A percentile compares a stretch with the other conserved stretches of the same genome.
Evolutionary conservation across 805 yeast species (phyloP).

Genomic region (Kodamaea restingae): DNA sequence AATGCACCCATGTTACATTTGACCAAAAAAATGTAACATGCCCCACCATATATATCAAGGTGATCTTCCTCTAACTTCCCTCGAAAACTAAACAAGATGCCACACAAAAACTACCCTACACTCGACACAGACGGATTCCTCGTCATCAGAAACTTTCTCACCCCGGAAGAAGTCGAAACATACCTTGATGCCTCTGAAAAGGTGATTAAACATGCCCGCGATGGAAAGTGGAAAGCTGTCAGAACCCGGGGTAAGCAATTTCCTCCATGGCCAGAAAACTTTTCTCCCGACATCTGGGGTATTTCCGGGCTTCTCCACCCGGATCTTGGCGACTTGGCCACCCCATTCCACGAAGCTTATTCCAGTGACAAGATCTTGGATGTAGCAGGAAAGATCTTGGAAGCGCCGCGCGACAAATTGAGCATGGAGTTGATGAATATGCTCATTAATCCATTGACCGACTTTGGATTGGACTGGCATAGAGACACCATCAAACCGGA

Average conservation of each 20-base stretch:
- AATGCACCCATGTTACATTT: neutral
- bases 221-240: conserved; percentile 47
- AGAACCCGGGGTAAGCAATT: conserved; percentile 51
- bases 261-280: conserved; percentile 54
- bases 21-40: neutral
- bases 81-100: neutral
- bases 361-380: conserved; percentile 35
- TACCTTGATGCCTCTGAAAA: conserved; percentile 35
- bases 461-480: conserved; percentile 53
- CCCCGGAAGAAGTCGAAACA: conserved; percentile 34
- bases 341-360: conserved; percentile 39
- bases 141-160: conserved; percentile 37
- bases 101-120: conserved; percentile 7
- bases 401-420: conserved; percentile 30
- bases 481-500: conserved; percentile 48
- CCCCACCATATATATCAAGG: neutral
- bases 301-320: conserved; percentile 47
- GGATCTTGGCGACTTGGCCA: conserved; percentile 32
- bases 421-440: conserved; percentile 49
- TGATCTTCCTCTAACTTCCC: too few species aligned
- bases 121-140: conserved; percentile 27
- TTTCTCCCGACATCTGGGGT: conserved; percentile 53
- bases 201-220: conserved; percentile 40
- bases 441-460: conserved; percentile 50
- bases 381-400: conserved; percentile 42